phyloP scores from a whole-genome alignment of 768 basidiomycete species.

The Mycena metata region DNA sequence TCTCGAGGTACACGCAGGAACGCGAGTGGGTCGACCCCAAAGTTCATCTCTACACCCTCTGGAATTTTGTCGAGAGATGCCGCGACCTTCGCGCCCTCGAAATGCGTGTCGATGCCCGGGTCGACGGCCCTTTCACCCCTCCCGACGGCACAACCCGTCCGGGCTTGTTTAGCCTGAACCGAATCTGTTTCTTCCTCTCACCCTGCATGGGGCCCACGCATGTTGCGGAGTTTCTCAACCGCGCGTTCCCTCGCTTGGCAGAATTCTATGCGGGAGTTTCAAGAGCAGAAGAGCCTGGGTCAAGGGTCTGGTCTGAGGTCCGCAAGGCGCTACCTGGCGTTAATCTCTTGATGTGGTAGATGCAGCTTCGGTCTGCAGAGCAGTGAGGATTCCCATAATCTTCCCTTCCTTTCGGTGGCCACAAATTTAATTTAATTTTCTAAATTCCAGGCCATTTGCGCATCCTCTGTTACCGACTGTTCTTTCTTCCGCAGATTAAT shows the following conservation, averaged over 20 bases:
- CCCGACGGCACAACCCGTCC: background rate
- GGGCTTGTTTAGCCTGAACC: background rate
- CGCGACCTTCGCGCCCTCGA: background rate
- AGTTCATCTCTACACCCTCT: conserved; percentile 21
- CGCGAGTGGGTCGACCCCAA: background rate
- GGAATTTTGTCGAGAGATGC: conserved; percentile 9
- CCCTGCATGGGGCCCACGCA: background rate
- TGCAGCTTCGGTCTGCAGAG: background rate
- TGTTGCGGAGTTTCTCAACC: conserved; percentile 2
- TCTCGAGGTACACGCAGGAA: conserved; percentile 12
- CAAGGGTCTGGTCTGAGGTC: background rate
- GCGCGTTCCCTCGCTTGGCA: conserved; percentile 1
- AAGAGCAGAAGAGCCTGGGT: background rate
- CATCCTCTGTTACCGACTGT: too few relatives aligned
- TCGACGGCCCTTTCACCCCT: conserved; percentile 4
- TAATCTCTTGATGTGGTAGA: background rate
- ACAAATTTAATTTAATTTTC: too few relatives aligned
- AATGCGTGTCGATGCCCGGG: conserved; percentile 12
- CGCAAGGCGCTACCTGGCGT: background rate
- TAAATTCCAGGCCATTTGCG: too few relatives aligned
- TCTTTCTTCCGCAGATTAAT: too few relatives aligned
- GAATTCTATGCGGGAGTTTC: conserved; percentile 4
- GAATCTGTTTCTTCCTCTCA: conserved; percentile 9
- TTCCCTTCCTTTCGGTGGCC: too few relatives aligned
- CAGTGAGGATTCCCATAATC: background rate